Evolutionary conservation across 2,329 filamentous ascomycete species (phyloP).

Genomic region (Ceratocystis cubensis): DNA sequence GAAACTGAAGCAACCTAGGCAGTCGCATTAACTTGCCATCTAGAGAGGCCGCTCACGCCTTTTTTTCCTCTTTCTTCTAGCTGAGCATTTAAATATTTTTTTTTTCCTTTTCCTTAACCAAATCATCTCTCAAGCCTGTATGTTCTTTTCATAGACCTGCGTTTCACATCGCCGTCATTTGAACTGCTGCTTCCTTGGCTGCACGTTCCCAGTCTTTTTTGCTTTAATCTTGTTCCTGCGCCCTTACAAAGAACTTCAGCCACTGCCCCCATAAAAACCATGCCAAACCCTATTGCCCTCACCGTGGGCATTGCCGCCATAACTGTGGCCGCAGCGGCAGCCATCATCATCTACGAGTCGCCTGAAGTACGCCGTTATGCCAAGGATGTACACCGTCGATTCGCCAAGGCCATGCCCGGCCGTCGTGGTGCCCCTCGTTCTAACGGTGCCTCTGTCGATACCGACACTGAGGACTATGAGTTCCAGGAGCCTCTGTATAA

Average conservation of each 20-base stretch:
- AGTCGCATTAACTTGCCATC: background rate
- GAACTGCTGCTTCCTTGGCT: background rate
- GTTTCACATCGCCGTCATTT: background rate
- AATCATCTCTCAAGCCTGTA: background rate
- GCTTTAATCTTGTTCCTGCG: background rate
- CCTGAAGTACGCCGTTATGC: conserved; percentile 50
- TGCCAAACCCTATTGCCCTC: conserved; percentile 39
- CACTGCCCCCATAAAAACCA: background rate
- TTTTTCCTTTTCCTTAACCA: background rate
- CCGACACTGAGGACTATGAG: conserved; percentile 35
- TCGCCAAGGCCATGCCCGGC: conserved; percentile 41
- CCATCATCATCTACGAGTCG: conserved; percentile 50
- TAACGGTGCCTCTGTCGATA: conserved; percentile 22
- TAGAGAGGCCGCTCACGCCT: background rate
- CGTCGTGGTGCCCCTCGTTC: conserved; percentile 34
- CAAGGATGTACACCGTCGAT: conserved; percentile 47
- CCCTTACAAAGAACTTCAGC: background rate
- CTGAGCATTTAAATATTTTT: background rate
- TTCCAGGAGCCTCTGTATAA: conserved; percentile 46
- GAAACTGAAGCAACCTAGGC: background rate
- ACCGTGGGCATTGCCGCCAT: conserved; percentile 48
- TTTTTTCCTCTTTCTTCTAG: background rate
- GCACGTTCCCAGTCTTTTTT: background rate
- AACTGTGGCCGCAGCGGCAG: conserved; percentile 44
- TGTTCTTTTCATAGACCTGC: conserved; percentile 9